Evolutionary conservation across 2,329 filamentous ascomycete species (phyloP), one percentile per base, ranked within the genome.

Genomic region (Verticillium klebahnii): DNA sequence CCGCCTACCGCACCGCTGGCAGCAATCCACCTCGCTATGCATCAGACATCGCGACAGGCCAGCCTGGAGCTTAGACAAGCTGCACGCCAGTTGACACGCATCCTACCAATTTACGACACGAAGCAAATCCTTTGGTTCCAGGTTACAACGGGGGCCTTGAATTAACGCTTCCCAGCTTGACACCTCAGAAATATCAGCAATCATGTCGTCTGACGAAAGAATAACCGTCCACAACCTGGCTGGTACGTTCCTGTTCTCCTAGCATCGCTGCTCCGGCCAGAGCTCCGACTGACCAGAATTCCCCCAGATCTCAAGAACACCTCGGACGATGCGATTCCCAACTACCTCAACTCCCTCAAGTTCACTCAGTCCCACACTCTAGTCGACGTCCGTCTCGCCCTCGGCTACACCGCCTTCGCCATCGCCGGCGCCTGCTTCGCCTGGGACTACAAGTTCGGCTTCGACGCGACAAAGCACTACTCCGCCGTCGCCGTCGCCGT

Each of bases 391-490:
- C 91, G 92, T 60, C 87, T 99, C 56, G 83, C 81, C 0, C 82
- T 99, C 9, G 95, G 95, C 66, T 98, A 96, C 78, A 77, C 82
- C 23, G 91, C 93, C 64, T 93, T 98, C 70, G 74, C 83, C 63
- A 87, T 97, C 65, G 89, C 92, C 19, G 93, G 84, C 25, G 89
- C 87, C 64, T 93, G 92, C 69, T 98, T 98, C 81, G 87, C 86
- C 65, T 93, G 92, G 79, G 95, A 99, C 82, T 96, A 92, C 80
- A 92, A 91, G 72, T 82, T 93, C 57, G 94, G 93, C 69, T 98
- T 95, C 83, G 92, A 97, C 66, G 81, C 78, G 64, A 97, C 93
- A 19, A 96, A 95, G 76, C 78, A 83, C 66, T 94, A 88, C 79
- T 96, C 94, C 0, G 84, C 90, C 3, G 84, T 82, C 45, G 94